phyloP scores from a whole-genome alignment of 2,329 filamentous ascomycete genomes.

The Fusarium sp. region DNA sequence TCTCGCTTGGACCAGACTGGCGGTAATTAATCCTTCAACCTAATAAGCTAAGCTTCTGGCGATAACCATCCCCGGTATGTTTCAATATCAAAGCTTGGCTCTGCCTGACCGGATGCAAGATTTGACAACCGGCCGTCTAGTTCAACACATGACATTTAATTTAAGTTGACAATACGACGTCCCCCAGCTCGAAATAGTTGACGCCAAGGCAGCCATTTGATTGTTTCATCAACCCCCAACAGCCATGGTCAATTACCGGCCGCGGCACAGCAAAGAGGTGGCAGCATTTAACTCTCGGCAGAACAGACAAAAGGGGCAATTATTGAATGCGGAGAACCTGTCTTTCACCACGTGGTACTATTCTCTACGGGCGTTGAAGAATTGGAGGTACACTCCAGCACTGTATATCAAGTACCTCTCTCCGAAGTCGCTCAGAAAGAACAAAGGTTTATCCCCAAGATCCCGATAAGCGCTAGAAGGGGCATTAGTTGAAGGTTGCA shows the following conservation, averaged over 20 bases:
- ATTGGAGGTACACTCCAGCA: background rate
- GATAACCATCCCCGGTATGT: background rate
- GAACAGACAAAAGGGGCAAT: conserved; percentile 5
- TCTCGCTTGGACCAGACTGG: background rate
- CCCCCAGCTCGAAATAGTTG: background rate
- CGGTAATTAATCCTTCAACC: background rate
- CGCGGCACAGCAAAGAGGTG: background rate
- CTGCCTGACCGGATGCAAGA: background rate
- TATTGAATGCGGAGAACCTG: conserved; percentile 25
- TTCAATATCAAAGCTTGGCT: conserved; percentile 2
- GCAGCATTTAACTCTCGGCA: conserved; percentile 11
- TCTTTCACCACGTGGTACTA: conserved; percentile 22
- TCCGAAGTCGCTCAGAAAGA: conserved; percentile 11
- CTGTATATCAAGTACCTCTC: background rate
- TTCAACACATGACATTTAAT: conserved; percentile 11
- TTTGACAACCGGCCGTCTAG: background rate
- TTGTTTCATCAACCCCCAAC: conserved; percentile 4
- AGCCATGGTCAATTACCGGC: conserved; percentile 27
- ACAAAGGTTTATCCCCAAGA: background rate
- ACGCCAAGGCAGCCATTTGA: conserved; percentile 9
- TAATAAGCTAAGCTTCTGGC: conserved; percentile 1
- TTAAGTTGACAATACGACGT: conserved; percentile 6
- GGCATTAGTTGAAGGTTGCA: conserved; percentile 6
- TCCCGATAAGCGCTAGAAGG: conserved; percentile 26
- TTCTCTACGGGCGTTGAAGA: background rate